Conservation (phyloP, 1,284 basidiomycete species). For the Polyporus tsugae region DNA sequence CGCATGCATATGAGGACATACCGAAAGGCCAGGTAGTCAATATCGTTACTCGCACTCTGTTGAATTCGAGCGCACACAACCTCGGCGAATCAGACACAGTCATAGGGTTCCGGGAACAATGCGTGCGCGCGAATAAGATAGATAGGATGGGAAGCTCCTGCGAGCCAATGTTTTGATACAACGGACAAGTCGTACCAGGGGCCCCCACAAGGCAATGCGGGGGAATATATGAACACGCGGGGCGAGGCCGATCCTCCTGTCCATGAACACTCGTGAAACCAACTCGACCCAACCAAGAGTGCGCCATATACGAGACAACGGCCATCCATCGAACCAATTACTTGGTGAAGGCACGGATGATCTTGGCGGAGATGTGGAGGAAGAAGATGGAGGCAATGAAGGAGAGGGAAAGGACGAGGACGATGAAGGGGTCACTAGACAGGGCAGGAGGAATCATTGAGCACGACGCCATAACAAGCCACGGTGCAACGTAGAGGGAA, state of each 20-base stretch:
- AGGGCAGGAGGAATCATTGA: slow-evolving; percentile 8
- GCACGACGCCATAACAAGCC: slow-evolving; percentile 2
- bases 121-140: slow-evolving; percentile 27
- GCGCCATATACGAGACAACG: slow-evolving; percentile 7
- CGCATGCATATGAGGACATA: slow-evolving; percentile 1
- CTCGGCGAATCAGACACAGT: not conserved
- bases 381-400: slow-evolving; percentile 99
- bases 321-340: slow-evolving; percentile 44
- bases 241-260: slow-evolving; percentile 22
- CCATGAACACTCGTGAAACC: slow-evolving; percentile 23
- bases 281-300: slow-evolving; percentile 16
- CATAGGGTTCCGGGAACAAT: not conserved
- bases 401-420: slow-evolving; percentile 94
- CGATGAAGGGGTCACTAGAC: slow-evolving; percentile 94
- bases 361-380: slow-evolving; percentile 97
- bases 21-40: slow-evolving; percentile 4
- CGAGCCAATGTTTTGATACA: slow-evolving; percentile 33
- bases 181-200: slow-evolving; percentile 33
- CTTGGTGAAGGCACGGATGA: slow-evolving; percentile 91
- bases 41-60: not conserved
- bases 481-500: slow-evolving; percentile 3
- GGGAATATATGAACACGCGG: slow-evolving; percentile 19
- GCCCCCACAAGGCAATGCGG: slow-evolving; percentile 17
- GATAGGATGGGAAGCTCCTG: slow-evolving; percentile 31
- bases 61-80: not conserved